A percentile compares a stretch with the other conserved stretches of the same genome.
phyloP scores from a whole-genome alignment of 257 asterid genomes.

The Rauvolfia tetraphylla region DNA sequence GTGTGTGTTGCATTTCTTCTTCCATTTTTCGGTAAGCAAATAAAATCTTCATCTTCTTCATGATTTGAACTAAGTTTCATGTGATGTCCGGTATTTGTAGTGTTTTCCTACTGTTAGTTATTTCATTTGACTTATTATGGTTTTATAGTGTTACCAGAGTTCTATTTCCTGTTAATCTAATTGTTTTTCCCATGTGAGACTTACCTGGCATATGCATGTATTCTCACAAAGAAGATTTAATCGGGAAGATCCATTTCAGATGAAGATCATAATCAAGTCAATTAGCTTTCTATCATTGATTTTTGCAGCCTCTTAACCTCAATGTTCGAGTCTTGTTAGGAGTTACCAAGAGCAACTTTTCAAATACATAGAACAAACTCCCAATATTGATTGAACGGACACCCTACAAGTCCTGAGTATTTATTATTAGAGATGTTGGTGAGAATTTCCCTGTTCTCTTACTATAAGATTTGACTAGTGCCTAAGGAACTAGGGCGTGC shows the following conservation, averaged over 20 bases:
- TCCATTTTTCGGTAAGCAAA: conserved; percentile 70
- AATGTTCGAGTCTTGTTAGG: not conserved
- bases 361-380: not conserved
- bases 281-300: not conserved
- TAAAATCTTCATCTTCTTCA: not conserved
- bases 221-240: not conserved
- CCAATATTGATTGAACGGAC: not conserved
- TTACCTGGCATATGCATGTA: no score
- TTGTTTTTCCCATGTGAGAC: not conserved
- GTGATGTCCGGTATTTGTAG: not conserved
- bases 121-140: not conserved
- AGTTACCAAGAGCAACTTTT: not conserved
- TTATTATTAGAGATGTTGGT: not conserved
- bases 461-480: not conserved
- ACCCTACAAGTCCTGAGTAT: not conserved
- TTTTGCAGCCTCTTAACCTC: not conserved
- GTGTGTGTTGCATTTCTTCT: conserved; percentile 61
- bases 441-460: not conserved
- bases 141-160: not conserved
- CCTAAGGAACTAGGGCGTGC: not conserved
- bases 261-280: not conserved
- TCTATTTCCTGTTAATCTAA: not conserved
- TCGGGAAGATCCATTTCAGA: not conserved
- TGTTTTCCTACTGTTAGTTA: not conserved
- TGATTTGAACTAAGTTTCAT: not conserved